Evolutionary conservation across 2,329 filamentous ascomycete genomes (phyloP).

Genomic region (Arachnomyces sp.): DNA sequence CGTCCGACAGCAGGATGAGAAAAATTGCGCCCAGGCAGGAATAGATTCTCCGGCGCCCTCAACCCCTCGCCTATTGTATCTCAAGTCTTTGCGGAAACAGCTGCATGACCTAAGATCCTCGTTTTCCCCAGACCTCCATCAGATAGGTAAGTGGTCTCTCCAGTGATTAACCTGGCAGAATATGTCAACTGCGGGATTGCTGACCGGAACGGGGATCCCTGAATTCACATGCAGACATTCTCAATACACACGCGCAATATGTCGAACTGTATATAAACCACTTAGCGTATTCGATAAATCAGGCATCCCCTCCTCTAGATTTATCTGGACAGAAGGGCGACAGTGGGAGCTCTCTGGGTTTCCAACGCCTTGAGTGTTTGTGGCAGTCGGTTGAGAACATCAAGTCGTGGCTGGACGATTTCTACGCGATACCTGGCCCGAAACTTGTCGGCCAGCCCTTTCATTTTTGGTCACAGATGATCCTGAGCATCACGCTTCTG

Average conservation of each 20-base stretch:
- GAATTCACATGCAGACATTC: conserved; percentile 15
- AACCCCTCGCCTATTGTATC: conserved; percentile 18
- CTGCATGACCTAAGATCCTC: conserved; percentile 24
- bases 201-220: neutral
- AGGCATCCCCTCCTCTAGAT: conserved; percentile 12
- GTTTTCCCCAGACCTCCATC: conserved; percentile 16
- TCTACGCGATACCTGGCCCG: conserved; percentile 20
- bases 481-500: conserved; percentile 26
- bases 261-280: conserved; percentile 22
- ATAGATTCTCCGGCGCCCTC: conserved; percentile 7
- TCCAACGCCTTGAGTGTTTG: conserved; percentile 26
- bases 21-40: conserved; percentile 10
- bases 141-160: conserved; percentile 14
- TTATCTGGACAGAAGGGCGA: conserved; percentile 8
- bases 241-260: conserved; percentile 21
- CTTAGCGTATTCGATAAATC: conserved; percentile 19
- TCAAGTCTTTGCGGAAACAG: conserved; percentile 24
- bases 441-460: conserved; percentile 26
- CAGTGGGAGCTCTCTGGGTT: conserved; percentile 13
- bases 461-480: conserved; percentile 31
- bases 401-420: conserved; percentile 26
- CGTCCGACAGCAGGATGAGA: conserved; percentile 23
- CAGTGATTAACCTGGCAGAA: conserved; percentile 4
- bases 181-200: neutral
- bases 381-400: conserved; percentile 28